Evolutionary conservation across 148 eudicot species (phyloP).

Genomic region (Rhododendron williamsianum): DNA sequence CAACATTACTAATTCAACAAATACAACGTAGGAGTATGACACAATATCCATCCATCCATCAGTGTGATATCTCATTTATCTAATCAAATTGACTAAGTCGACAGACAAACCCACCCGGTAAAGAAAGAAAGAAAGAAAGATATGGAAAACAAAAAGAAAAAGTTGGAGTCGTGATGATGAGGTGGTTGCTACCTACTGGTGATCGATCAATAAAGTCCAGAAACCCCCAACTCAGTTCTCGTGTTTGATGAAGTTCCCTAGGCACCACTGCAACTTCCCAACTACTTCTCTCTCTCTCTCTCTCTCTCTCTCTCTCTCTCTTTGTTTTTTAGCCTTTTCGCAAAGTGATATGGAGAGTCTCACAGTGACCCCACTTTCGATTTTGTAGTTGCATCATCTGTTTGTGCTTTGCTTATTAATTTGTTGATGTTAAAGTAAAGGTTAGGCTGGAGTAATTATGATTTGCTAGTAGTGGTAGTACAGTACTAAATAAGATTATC

Average conservation of each 20-base stretch:
- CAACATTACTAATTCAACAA: no score
- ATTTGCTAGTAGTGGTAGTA: not conserved
- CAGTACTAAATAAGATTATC: not conserved
- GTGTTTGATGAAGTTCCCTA: conserved; percentile 1
- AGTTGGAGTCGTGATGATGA: not conserved
- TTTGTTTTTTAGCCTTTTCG: not conserved
- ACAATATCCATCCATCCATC: not conserved
- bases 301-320: not conserved
- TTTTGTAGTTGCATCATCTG: not conserved
- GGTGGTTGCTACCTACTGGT: not conserved
- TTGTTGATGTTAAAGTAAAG: not conserved
- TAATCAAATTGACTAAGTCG: not conserved
- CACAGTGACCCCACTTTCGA: not conserved
- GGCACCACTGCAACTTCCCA: not conserved
- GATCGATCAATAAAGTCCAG: not conserved
- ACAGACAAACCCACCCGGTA: not conserved
- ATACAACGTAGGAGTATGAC: not conserved
- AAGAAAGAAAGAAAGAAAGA: not conserved
- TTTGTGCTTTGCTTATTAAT: not conserved
- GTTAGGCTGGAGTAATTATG: not conserved
- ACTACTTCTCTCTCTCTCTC: not conserved
- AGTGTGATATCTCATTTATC: not conserved
- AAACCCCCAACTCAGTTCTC: not conserved
- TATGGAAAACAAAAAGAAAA: not conserved
- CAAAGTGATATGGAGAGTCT: not conserved